Conservation (phyloP, 768 basidiomycete species). For the Boletus vinaceobasis region DNA sequence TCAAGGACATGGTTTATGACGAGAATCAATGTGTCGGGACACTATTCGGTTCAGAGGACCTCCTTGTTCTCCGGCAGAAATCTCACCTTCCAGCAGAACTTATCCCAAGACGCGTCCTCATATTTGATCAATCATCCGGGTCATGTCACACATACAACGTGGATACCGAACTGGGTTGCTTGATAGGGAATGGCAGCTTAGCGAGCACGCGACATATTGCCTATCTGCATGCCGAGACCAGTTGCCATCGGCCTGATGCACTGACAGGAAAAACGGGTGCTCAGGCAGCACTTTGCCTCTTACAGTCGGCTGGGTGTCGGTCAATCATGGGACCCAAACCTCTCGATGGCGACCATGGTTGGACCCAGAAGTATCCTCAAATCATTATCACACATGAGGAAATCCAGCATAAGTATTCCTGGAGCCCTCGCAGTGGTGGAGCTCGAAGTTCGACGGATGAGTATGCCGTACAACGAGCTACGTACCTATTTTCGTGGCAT, state of each 20-base stretch:
- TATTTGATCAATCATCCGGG: not conserved
- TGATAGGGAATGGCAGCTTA: conserved; percentile 21
- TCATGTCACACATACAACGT: not conserved
- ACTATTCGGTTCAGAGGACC: conserved; percentile 38
- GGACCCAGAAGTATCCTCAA: too few species aligned
- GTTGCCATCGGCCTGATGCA: conserved; percentile 39
- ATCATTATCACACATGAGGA: not conserved
- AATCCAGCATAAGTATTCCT: not conserved
- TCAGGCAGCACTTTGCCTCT: conserved; percentile 38
- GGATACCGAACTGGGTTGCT: conserved; percentile 5
- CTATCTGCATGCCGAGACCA: conserved; percentile 42
- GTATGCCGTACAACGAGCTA: not conserved
- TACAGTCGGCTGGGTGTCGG: conserved; percentile 5
- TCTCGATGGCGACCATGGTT: too few species aligned
- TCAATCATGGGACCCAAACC: too few species aligned
- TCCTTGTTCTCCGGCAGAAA: conserved; percentile 25
- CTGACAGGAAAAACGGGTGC: conserved; percentile 40
- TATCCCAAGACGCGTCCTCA: not conserved
- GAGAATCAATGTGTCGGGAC: conserved; percentile 36
- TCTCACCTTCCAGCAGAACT: not conserved
- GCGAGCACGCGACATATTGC: conserved; percentile 30
- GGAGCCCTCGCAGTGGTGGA: too few species aligned
- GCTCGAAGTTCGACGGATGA: too few species aligned
- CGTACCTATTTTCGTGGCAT: not conserved
- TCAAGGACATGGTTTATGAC: conserved; percentile 38